Evolutionary conservation across 179 eudicot species (phyloP).

Genomic region (Corrigiola litoralis): DNA sequence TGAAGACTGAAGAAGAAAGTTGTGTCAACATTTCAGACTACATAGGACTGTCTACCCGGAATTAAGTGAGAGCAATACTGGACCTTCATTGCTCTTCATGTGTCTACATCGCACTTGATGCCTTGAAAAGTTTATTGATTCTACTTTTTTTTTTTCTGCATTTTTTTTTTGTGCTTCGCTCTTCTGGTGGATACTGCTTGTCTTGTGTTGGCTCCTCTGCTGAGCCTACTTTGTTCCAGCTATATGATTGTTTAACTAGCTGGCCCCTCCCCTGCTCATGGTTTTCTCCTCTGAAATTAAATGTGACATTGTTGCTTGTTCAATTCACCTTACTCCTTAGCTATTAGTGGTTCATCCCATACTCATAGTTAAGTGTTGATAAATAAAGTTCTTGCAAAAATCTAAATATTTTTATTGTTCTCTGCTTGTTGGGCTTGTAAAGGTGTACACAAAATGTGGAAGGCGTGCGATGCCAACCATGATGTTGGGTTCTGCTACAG

Average conservation of each 20-base stretch:
- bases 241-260: background rate
- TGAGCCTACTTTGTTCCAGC: background rate
- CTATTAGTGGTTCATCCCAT: no score
- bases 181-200: background rate
- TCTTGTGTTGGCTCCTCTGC: background rate
- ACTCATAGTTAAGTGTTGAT: no score
- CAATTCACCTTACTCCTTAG: background rate
- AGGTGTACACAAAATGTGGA: slow-evolving; percentile 95
- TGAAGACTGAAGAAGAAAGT: no score
- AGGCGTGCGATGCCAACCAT: slow-evolving; percentile 91
- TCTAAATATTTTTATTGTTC: slow-evolving; percentile 7
- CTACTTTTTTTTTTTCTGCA: no score
- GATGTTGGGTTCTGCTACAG: slow-evolving; percentile 92
- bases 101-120: no score
- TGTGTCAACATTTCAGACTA: no score
- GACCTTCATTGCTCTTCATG: no score
- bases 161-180: background rate
- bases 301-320: background rate
- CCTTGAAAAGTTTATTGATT: no score
- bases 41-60: no score
- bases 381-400: background rate
- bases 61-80: no score
- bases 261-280: background rate
- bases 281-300: background rate
- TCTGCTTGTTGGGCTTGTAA: slow-evolving; percentile 23